Evolutionary conservation across 1,284 basidiomycete species (phyloP).

Genomic region (Lentinula novae-zelandiae): DNA sequence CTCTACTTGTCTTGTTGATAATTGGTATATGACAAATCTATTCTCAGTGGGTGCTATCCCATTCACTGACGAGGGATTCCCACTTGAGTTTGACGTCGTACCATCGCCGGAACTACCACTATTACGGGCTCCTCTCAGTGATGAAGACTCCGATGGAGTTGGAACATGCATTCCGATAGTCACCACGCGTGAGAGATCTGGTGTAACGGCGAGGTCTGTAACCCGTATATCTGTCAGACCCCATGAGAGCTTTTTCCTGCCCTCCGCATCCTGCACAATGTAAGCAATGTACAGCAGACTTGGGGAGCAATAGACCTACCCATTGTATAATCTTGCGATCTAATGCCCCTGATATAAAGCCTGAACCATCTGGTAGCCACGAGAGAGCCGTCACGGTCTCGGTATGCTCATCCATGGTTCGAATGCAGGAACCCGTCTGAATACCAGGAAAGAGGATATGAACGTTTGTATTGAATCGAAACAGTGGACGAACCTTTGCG

Average conservation of each 20-base stretch:
- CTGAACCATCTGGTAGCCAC: slow-evolving; percentile 87
- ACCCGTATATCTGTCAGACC: slow-evolving; percentile 78
- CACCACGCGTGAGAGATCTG: slow-evolving; percentile 81
- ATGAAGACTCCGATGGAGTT: slow-evolving; percentile 27
- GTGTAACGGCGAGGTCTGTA: slow-evolving; percentile 83
- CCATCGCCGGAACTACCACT: slow-evolving; percentile 33
- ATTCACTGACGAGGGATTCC: slow-evolving; percentile 1
- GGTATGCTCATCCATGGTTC: slow-evolving; percentile 66
- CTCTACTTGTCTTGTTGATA: slow-evolving; percentile 60
- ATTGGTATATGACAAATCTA: slow-evolving; percentile 73
- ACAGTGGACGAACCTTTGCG: slow-evolving; percentile 52
- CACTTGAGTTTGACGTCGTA: slow-evolving; percentile 25
- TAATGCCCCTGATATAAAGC: slow-evolving; percentile 88
- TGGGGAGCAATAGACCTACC: slow-evolving; percentile 41
- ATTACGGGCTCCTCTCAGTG: slow-evolving; percentile 24
- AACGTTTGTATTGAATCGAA: neutral
- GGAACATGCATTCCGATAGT: slow-evolving; percentile 71
- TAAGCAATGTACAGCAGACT: slow-evolving; percentile 5
- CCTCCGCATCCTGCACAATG: slow-evolving; percentile 61
- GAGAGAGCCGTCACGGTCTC: slow-evolving; percentile 85
- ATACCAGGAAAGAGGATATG: neutral
- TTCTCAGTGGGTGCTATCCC: slow-evolving; percentile 35
- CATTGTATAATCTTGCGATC: slow-evolving; percentile 88
- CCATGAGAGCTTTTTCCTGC: slow-evolving; percentile 70
- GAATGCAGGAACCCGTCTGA: slow-evolving; percentile 68